A percentile compares a stretch with the other conserved stretches of the same genome.
These are phyloP conservation scores for Botryotinia narcissicola DNA, from an alignment of 2,329 filamentous ascomycete species.

Conservation along the genomic window DNA sequence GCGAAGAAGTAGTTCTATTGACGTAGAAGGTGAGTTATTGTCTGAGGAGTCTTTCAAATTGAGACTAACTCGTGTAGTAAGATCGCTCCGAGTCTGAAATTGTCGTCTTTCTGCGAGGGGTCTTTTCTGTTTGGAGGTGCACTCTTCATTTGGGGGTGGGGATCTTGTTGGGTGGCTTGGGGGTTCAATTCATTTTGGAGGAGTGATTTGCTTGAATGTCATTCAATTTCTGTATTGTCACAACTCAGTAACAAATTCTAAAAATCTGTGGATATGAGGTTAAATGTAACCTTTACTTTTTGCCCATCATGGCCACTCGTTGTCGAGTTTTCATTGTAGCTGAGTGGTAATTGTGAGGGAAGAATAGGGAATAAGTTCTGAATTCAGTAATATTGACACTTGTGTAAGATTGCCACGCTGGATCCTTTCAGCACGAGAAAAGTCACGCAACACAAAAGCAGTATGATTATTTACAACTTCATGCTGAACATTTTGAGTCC, in stretches of 20 bases:
- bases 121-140: background rate
- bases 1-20: background rate
- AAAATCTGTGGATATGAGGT: background rate
- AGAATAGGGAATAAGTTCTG: background rate
- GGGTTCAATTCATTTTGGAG: background rate
- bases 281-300: background rate
- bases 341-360: background rate
- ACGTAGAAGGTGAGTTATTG: background rate
- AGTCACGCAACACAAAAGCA: background rate
- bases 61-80: background rate
- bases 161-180: background rate
- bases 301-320: background rate
- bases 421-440: background rate
- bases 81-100: background rate
- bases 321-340: background rate
- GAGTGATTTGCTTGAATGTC: background rate
- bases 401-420: background rate
- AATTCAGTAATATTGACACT: background rate
- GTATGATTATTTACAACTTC: background rate
- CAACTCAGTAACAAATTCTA: background rate
- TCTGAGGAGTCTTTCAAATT: background rate
- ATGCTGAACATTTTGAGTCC: rapidly evolving
- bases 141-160: background rate
- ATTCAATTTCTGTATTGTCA: background rate
- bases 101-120: rapidly evolving